phyloP scores from a whole-genome alignment of 108 stramenopile genomes.

The Fistulifera solaris region DNA sequence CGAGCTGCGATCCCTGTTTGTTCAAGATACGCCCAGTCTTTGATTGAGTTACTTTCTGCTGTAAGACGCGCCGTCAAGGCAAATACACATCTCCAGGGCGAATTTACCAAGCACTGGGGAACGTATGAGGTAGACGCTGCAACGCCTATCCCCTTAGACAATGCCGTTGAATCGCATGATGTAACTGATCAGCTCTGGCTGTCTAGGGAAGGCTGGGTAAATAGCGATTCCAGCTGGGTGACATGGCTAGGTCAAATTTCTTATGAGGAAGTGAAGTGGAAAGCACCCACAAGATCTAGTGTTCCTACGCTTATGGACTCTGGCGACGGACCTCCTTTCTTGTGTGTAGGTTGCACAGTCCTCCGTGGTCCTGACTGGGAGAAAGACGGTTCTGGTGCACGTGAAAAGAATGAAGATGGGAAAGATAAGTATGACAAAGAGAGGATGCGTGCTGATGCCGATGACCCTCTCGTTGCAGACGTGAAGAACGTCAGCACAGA shows the following conservation, averaged over 20 bases:
- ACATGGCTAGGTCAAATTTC: slow-evolving; percentile 57
- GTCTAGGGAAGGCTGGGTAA: slow-evolving; percentile 58
- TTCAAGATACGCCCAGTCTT: slow-evolving; percentile 70
- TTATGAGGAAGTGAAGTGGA: slow-evolving; percentile 59
- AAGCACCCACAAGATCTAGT: slow-evolving; percentile 45
- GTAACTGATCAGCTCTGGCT: slow-evolving; percentile 32
- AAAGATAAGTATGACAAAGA: slow-evolving; percentile 51
- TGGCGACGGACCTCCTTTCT: slow-evolving; percentile 80
- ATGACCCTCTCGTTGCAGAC: no score
- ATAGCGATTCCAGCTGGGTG: slow-evolving; percentile 53
- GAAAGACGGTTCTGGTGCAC: slow-evolving; percentile 10
- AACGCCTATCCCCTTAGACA: slow-evolving; percentile 22
- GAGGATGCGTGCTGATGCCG: no score
- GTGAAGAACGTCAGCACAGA: no score
- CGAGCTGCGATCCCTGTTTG: slow-evolving; percentile 74
- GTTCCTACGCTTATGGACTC: slow-evolving; percentile 76
- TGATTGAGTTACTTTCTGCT: slow-evolving; percentile 63
- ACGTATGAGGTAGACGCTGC: slow-evolving; percentile 49
- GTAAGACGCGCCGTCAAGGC: slow-evolving; percentile 23
- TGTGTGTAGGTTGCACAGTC: slow-evolving; percentile 62
- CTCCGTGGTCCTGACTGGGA: slow-evolving; percentile 71
- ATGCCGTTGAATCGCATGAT: not conserved
- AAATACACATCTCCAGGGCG: slow-evolving; percentile 3
- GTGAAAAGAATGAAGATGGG: slow-evolving; percentile 53
- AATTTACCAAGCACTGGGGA: slow-evolving; percentile 24